Base-by-base conservation (phyloP, 1,284 basidiomycete species). In the Fereydounia khargensis region DNA sequence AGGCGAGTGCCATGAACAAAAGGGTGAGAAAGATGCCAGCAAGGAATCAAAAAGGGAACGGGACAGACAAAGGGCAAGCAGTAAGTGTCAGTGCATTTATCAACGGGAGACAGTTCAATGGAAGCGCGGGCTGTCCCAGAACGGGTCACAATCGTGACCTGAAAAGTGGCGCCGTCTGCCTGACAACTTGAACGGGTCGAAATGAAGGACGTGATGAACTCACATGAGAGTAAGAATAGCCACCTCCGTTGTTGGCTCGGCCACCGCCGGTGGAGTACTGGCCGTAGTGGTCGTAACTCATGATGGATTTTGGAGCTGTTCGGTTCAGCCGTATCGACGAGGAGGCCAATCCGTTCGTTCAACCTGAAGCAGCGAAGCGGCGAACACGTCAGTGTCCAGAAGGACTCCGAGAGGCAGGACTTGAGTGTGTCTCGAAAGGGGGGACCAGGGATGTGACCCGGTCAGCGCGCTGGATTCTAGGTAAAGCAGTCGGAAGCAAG, bases 251-350 rank as follows among this genome's bases (percentile, higher is more conserved):
- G 53, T 25, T 56, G 53, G 13, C 41, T 43, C 33, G 46, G 53
- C 23, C 33, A 38, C 14, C 53, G 43, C 25, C 25, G 33, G 24
- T 39, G 37, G 31, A 33, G n/a, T n/a, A n/a, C 44, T 8, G 47
- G 47, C 36, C 53, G 47, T 50, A 56, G 13, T 43, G 23, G 28
- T 56, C 43, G n/a, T 56, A 56, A 28, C 53, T 56, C 53, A 56
- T 56, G 31, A 17, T 32, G 31, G 31, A 10, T 16, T 32, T 7
- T n/a, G n/a, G n/a, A n/a, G n/a, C n/a, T n/a, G n/a, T n/a, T n/a
- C 31, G 31, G 19, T 19, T 6, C 31, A 19, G 31, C 14, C 8
- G n/a, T 3, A 17, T 11, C 19, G 31, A 17, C 20, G 24, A 20
- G 35, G 35, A 20, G 11, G 17, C 25, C 8, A 27, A 28, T n/a